Conservation (phyloP, 225 moss, liverwort and hornwort species). For the Bryum argenteum region DNA sequence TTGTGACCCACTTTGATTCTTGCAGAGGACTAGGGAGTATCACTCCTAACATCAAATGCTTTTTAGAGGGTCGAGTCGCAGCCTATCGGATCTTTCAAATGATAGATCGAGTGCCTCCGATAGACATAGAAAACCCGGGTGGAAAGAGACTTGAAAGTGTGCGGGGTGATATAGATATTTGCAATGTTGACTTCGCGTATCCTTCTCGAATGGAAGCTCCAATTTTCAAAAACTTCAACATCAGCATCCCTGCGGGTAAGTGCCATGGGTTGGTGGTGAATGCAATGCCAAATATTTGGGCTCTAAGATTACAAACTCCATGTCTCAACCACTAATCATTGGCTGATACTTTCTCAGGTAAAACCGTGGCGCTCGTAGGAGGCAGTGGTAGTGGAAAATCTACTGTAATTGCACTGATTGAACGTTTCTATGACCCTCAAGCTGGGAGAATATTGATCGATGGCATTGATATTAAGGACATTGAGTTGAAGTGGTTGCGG, state of each 20-base stretch:
- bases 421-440: conserved; percentile 68
- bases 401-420: conserved; percentile 59
- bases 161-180: conserved; percentile 60
- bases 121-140: conserved; percentile 41
- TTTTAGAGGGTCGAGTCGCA: conserved; percentile 56
- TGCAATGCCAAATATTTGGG: conserved; percentile 7
- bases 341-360: conserved; percentile 34
- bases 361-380: conserved; percentile 67
- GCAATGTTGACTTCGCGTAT: conserved; percentile 59
- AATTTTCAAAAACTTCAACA: conserved; percentile 53
- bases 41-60: conserved; percentile 60
- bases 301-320: not conserved
- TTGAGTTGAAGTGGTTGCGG: conserved; percentile 66
- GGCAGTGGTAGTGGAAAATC: conserved; percentile 77
- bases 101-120: conserved; percentile 52
- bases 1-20: conserved; percentile 11
- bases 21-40: conserved; percentile 70
- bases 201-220: conserved; percentile 60
- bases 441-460: conserved; percentile 63
- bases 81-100: conserved; percentile 65
- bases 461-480: conserved; percentile 59
- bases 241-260: conserved; percentile 44
- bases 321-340: conserved; percentile 13
- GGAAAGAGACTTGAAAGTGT: conserved; percentile 44
- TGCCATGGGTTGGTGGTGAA: not conserved